These are phyloP conservation scores for Cordyceps cateniannulata DNA, from an alignment of 2,329 filamentous ascomycete genomes.

Conservation along the genomic window DNA sequence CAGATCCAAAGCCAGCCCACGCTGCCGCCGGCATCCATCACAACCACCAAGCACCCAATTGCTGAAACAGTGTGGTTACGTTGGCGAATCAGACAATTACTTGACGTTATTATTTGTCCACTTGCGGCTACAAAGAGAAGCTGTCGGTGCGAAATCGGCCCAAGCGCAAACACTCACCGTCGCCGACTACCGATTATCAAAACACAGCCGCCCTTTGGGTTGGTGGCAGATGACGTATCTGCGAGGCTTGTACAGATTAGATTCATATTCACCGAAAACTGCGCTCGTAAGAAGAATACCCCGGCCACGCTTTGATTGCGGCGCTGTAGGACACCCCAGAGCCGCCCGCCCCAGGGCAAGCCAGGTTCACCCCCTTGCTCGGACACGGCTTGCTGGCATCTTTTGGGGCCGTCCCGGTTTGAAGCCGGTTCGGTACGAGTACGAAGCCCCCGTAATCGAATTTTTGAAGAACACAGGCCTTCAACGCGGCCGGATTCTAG, in stretches of 20 bases:
- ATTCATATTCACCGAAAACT: not conserved
- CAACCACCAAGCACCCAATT: not conserved
- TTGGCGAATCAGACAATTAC: not conserved
- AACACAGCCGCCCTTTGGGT: not conserved
- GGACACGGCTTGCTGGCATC: not conserved
- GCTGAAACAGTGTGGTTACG: not conserved
- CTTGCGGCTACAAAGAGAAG: not conserved
- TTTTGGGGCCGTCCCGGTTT: not conserved
- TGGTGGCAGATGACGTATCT: not conserved
- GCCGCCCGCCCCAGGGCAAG: not conserved
- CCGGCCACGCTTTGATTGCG: not conserved
- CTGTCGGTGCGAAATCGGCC: not conserved
- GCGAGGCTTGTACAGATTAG: not conserved
- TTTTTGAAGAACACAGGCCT: not conserved
- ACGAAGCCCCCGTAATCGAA: slow-evolving; percentile 6
- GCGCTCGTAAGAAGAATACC: too few species aligned
- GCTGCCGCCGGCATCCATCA: not conserved
- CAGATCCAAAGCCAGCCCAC: not conserved
- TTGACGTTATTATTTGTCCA: not conserved
- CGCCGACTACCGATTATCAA: not conserved
- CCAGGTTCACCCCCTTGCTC: not conserved
- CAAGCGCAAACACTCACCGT: not conserved
- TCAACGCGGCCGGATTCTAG: not conserved
- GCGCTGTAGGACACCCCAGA: not conserved
- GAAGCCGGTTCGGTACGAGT: slow-evolving; percentile 6